Evolutionary conservation across 805 yeast species (phyloP), one percentile per base, ranked within the genome.

Genomic region (Sungouiozyma intestinalis): DNA sequence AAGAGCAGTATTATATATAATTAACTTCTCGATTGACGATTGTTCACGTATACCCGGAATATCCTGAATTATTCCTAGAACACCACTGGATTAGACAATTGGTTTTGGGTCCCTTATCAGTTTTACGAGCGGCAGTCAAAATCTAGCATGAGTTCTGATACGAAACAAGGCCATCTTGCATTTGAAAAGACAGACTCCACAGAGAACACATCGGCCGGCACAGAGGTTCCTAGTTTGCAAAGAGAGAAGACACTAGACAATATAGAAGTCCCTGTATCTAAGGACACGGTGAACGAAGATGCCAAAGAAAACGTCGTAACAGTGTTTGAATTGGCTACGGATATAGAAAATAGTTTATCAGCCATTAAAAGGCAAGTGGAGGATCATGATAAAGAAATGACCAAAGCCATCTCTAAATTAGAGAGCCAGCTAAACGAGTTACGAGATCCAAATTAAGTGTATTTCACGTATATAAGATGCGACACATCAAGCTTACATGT

Each of bases 251-350:
- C 29, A 24, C 29, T 24, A 7, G 29, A 24, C 11, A 24, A 24
- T 11, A 24, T 24, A 24, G 29, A 24, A 7, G 29, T 24, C 11
- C 29, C 29, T 24, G 29, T 24, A 7, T 6, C 11, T 7, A 24
- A 24, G 29, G 29, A 24, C 11, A 24, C 9, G 39, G 20, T 15
- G 24, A 21, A 37, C 31, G 36, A 40, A 15, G 5, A 36, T 42
- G n/a, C 39, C 40, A 9, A 43, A 45, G 29, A 44, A 39, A n/a
- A 43, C 36, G 5, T 24, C 11, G 49, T 48, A 3, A 58, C 60
- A 4, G 49, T 60, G 2, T 60, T 51, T 41, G 60, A 60, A 21
- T 39, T 60, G n/a, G 52, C 60, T 0, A 48, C 48, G 16, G 55
- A 52, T 11, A 55, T 60, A 17, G 60, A 60, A 42, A 46, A 48